phyloP scores from a whole-genome alignment of 139 green algal species.

The Tetratostichococcus sp. region DNA sequence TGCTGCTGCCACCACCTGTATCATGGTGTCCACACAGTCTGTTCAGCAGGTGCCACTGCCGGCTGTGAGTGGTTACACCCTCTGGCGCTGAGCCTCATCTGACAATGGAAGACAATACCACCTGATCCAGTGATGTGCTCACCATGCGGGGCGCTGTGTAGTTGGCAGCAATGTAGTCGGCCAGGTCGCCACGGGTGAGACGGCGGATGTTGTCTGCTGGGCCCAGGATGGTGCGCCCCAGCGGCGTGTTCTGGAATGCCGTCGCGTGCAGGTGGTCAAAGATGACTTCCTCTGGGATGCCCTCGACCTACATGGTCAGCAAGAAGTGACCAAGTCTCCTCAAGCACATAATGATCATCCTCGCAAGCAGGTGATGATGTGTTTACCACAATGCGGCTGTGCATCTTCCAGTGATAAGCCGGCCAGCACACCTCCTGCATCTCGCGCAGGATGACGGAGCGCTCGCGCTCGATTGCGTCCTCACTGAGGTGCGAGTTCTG shows the following conservation, averaged over 20 bases:
- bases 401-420: no score
- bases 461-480: slow-evolving; percentile 82
- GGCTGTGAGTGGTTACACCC: no score
- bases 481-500: slow-evolving; percentile 89
- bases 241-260: slow-evolving; percentile 93
- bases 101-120: no score
- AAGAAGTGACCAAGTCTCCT: no score
- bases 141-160: slow-evolving; percentile 89
- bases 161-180: slow-evolving; percentile 94
- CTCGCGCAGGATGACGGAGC: slow-evolving; percentile 94
- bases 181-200: slow-evolving; percentile 84
- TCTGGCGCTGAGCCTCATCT: no score
- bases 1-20: slow-evolving; percentile 76
- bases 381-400: no score
- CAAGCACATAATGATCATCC: no score
- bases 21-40: no score
- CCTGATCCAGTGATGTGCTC: no score
- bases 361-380: no score
- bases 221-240: slow-evolving; percentile 95
- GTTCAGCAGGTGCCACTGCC: no score
- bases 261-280: slow-evolving; percentile 99
- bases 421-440: slow-evolving; percentile 87
- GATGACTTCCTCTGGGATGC: slow-evolving; percentile 79
- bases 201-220: slow-evolving; percentile 86
- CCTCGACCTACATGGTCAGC: slow-evolving; percentile 55